Base-by-base conservation (phyloP, 495 filamentous ascomycete species). In the Daldinia concentrica region DNA sequence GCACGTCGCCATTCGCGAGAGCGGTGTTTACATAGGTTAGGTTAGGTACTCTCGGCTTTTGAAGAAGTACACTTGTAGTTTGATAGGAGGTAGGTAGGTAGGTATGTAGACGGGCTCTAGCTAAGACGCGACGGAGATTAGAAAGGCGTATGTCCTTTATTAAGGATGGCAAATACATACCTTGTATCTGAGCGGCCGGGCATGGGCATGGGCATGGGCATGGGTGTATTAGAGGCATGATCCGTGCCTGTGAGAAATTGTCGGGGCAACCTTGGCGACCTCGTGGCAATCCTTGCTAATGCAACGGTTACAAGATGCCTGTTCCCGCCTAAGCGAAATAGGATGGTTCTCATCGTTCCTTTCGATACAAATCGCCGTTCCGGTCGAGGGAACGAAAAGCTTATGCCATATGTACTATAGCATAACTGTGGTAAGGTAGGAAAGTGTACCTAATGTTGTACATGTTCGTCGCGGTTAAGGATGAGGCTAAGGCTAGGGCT, bases 311-410 rank as follows among this genome's bases (percentile, higher is more conserved):
- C 51, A 59, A 45, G 52, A 57, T 37, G 66, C 58, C 52, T 63
- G 41, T 29, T 63, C 45, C 58, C 66, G 58, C 43, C 0, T 58
- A 50, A 59, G 60, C 59, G 59, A 59, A 62, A 69, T 63, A 2
- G 39, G 19, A 48, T 48, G 43, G n/a, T 41, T 45, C 19, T 48
- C 43, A 24, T 48, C 43, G 43, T 12, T 48, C 43, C 43, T 48
- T 24, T 48, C 43, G 8, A 24, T 48, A 24, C 43, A 24, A 48
- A 48, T 48, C 43, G 43, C 43, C 1, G 43, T 48, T 36, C 12
- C 34, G 43, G 2, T 9, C 3, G 17, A 24, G 19, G 22, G 22
- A 5, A 24, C 9, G 22, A 48, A 48, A 48, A 48, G 43, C 43
- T 48, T 48, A 48, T 48, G 19, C 43, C 19, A 24, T 24, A 22